Percentiles rank a stretch among this genome's conserved stretches.
Evolutionary conservation across 495 filamentous ascomycete genomes (phyloP).

Genomic region (Annulohypoxylon bovei): DNA sequence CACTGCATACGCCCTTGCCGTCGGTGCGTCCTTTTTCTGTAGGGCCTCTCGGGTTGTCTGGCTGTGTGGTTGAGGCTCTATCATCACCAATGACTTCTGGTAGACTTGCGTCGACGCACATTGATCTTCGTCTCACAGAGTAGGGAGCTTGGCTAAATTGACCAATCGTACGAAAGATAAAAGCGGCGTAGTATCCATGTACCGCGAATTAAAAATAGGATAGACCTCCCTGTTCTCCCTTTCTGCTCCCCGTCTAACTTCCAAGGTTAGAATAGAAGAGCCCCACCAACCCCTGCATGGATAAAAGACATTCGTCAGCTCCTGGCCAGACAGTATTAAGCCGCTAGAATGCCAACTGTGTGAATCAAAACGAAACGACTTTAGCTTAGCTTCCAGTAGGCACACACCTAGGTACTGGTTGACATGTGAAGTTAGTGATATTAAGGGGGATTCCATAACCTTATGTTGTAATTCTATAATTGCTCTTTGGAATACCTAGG

Average conservation of each 20-base stretch:
- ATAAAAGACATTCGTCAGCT: not conserved
- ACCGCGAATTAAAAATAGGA: conserved; percentile 19
- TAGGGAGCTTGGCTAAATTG: not conserved
- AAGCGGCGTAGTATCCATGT: not conserved
- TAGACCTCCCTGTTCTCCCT: conserved; percentile 13
- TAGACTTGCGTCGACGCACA: conserved; percentile 14
- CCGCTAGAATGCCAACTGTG: conserved; percentile 9
- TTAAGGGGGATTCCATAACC: conserved; percentile 14
- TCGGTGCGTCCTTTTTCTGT: conserved; percentile 10
- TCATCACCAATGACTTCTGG: conserved; percentile 6
- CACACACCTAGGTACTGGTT: not conserved
- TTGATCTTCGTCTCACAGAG: conserved; percentile 20
- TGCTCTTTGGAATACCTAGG: too few relatives aligned
- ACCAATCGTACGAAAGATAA: conserved; percentile 11
- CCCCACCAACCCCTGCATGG: conserved; percentile 38
- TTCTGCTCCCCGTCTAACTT: not conserved
- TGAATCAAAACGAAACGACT: conserved; percentile 26
- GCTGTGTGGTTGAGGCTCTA: conserved; percentile 31
- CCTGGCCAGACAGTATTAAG: conserved; percentile 11
- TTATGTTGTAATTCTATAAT: not conserved
- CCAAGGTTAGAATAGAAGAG: conserved; percentile 10
- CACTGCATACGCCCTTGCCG: conserved; percentile 12
- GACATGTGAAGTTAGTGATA: conserved; percentile 39
- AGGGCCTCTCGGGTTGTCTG: not conserved
- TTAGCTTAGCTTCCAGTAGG: not conserved